A percentile compares a stretch with the other conserved stretches of the same genome.
phyloP scores from a whole-genome alignment of 2,329 filamentous ascomycete genomes.

The Hypoxylon rubiginosum region DNA sequence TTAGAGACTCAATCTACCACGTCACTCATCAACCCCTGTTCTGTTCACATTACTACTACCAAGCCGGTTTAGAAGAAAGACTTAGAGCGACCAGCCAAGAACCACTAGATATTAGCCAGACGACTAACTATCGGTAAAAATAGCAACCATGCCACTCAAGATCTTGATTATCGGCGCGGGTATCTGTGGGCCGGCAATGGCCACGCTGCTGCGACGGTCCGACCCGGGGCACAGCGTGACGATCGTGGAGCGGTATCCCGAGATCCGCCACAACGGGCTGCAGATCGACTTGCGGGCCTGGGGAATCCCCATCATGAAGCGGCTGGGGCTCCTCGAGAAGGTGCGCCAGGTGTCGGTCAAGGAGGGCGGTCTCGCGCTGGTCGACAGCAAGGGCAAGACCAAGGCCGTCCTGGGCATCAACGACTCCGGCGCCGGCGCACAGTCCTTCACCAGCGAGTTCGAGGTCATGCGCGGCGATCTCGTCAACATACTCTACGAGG shows the following conservation, averaged over 20 bases:
- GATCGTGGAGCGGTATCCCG: slow-evolving; percentile 58
- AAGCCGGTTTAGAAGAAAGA: background rate
- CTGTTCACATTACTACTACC: background rate
- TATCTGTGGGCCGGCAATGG: slow-evolving; percentile 60
- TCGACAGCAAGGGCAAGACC: slow-evolving; percentile 56
- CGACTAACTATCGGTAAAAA: background rate
- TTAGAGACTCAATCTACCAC: background rate
- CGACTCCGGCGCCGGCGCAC: slow-evolving; percentile 57
- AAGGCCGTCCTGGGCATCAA: slow-evolving; percentile 58
- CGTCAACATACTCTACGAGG: slow-evolving; percentile 63
- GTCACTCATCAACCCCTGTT: background rate
- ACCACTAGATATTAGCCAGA: background rate
- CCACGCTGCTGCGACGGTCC: slow-evolving; percentile 57
- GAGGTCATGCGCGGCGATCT: slow-evolving; percentile 72
- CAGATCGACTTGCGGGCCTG: slow-evolving; percentile 62
- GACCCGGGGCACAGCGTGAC: slow-evolving; percentile 56
- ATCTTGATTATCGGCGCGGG: slow-evolving; percentile 64
- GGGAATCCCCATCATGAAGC: slow-evolving; percentile 56
- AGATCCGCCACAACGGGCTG: slow-evolving; percentile 57
- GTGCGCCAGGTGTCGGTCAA: slow-evolving; percentile 57
- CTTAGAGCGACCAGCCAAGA: background rate
- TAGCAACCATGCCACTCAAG: slow-evolving; percentile 51
- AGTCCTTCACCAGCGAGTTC: slow-evolving; percentile 66
- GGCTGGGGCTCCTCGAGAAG: slow-evolving; percentile 56
- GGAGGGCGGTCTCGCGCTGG: slow-evolving; percentile 63